phyloP scores from a whole-genome alignment of 2,329 filamentous ascomycete genomes.

The Trichoderma polysporum region DNA sequence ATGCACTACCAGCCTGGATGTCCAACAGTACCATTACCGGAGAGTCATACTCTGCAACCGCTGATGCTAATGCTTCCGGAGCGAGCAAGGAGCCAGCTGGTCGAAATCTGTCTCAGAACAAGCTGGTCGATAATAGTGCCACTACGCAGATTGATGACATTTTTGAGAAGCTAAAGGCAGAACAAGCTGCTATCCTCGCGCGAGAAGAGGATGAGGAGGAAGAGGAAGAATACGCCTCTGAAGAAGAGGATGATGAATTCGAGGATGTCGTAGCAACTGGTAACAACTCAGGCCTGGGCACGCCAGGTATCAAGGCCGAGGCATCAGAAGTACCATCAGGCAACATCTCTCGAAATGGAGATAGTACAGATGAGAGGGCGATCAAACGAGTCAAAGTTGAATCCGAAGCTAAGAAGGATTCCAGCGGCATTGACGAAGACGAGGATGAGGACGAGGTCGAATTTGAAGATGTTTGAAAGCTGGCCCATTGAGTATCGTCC shows the following conservation, averaged over 20 bases:
- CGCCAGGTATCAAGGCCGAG: slow-evolving; percentile 39
- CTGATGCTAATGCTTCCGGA: slow-evolving; percentile 26
- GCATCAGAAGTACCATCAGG: slow-evolving; percentile 29
- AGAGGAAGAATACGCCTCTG: slow-evolving; percentile 36
- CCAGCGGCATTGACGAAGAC: slow-evolving; percentile 44
- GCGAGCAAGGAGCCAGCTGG: slow-evolving; percentile 44
- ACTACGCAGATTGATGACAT: slow-evolving; percentile 63
- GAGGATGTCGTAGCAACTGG: slow-evolving; percentile 49
- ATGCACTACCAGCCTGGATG: slow-evolving; percentile 71
- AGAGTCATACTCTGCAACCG: slow-evolving; percentile 51
- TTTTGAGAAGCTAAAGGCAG: slow-evolving; percentile 64
- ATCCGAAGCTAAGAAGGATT: slow-evolving; percentile 45
- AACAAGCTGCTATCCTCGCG: slow-evolving; percentile 48
- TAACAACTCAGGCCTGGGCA: slow-evolving; percentile 34
- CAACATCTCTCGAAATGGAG: slow-evolving; percentile 24
- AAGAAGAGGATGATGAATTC: slow-evolving; percentile 47
- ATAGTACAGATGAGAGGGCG: slow-evolving; percentile 44
- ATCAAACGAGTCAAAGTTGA: slow-evolving; percentile 64
- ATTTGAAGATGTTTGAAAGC: slow-evolving; percentile 55
- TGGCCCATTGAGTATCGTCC: no score
- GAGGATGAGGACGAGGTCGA: slow-evolving; percentile 56
- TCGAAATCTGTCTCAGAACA: slow-evolving; percentile 44
- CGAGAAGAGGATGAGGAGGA: slow-evolving; percentile 34
- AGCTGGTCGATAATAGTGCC: slow-evolving; percentile 49
- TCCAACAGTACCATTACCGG: slow-evolving; percentile 67